Evolutionary conservation across 1,284 basidiomycete genomes (phyloP).

Genomic region (Albatrellus sp.): DNA sequence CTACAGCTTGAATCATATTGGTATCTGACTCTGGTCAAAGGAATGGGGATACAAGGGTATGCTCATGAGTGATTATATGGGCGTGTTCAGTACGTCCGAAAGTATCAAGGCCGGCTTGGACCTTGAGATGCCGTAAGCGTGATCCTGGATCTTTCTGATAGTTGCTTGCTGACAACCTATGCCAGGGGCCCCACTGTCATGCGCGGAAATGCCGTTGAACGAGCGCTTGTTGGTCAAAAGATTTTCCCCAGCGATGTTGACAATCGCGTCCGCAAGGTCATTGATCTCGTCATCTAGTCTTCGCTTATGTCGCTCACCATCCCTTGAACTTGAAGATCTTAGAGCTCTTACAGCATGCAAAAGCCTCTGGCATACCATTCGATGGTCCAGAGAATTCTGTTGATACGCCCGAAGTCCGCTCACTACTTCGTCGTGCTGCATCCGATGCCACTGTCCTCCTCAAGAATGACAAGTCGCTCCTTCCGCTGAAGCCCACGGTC

Average conservation of each 20-base stretch:
- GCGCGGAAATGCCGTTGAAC: conserved; percentile 29
- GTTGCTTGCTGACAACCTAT: neutral
- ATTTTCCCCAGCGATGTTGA: conserved; percentile 36
- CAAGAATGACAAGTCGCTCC: conserved; percentile 43
- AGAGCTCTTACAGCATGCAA: conserved; percentile 24
- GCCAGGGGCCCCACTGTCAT: conserved; percentile 30
- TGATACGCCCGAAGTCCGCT: conserved; percentile 38
- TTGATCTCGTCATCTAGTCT: conserved; percentile 13
- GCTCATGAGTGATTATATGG: conserved; percentile 53
- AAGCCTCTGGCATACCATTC: conserved; percentile 44
- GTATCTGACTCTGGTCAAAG: conserved; percentile 14
- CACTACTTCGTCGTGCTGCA: conserved; percentile 45
- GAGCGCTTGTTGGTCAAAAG: conserved; percentile 28
- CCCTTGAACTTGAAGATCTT: conserved; percentile 19
- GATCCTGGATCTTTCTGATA: neutral
- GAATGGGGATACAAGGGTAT: conserved; percentile 63
- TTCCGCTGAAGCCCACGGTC: conserved; percentile 24
- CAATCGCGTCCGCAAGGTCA: conserved; percentile 31
- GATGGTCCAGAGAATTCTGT: conserved; percentile 51
- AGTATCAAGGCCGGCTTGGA: conserved; percentile 55
- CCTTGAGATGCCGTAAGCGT: conserved; percentile 53
- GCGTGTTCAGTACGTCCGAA: conserved; percentile 35
- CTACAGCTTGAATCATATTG: neutral
- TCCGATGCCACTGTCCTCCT: conserved; percentile 56
- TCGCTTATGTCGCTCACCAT: conserved; percentile 11